Base-by-base conservation (phyloP, 495 filamentous ascomycete species). In the Usnea hakonensis region DNA sequence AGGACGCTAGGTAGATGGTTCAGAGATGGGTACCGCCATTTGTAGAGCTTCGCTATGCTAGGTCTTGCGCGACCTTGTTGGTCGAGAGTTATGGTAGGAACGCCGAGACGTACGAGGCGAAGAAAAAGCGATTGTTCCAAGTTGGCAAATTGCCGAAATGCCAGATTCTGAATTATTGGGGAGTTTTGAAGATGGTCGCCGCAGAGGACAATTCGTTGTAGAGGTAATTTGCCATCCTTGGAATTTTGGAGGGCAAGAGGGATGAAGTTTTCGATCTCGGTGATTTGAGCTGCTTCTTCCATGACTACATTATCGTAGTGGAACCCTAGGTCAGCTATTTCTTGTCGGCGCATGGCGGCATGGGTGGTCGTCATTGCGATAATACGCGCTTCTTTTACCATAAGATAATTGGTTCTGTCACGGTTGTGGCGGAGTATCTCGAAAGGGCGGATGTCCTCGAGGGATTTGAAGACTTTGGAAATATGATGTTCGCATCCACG, bases 311-410 rank as follows among this genome's bases (percentile, higher is more conserved):
- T 97, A 74, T 97, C 92, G 67, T 97, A 99, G 65, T 91, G 89
- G 79, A 99, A 97, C 8, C 94, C 95, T 50, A 97, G 80, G 23
- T 83, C 80, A 1, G 90, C 87, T 68, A 99, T 99, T 68, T 97
- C 94, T 64, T 89, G 85, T 55, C 91, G 81, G 62, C 92, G 87
- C 87, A 98, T 99, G n/a, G 94, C 94, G 14, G 94, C 95, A 75
- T 99, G 94, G 2, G 94, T 99, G 4, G 90, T 91, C 13, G 94
- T 99, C 95, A 97, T 97, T 58, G 94, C 94, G 65, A 99, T 88
- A 54, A 99, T 91, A 8, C 94, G 85, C 16, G 94, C 94, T 72
- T 97, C 94, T 68, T 93, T 97, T 9, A 92, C 85, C 17, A 99
- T 83, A 9, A 99, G 84, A 69, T 97, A 97, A 71, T 97, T 97